Percentiles rank a stretch among this genome's conserved stretches.
Conservation (phyloP, 345 rosid genomes). For the Eucalyptus marginata region DNA sequence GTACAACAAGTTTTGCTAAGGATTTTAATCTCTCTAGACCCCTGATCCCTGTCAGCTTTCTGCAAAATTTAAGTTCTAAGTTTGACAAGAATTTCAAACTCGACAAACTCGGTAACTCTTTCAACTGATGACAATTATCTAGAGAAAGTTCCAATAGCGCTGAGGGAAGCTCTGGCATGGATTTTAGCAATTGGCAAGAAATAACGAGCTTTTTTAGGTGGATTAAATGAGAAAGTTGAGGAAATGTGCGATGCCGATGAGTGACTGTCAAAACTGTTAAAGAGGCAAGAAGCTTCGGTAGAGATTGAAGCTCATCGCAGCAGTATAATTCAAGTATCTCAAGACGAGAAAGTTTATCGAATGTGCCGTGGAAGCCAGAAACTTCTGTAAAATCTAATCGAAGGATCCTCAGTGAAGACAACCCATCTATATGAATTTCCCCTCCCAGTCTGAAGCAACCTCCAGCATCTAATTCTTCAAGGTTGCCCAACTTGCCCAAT, state of each 20-base stretch:
- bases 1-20: fast-evolving
- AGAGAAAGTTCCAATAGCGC: too few species aligned
- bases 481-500: too few species aligned
- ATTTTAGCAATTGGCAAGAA: background rate
- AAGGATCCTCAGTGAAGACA: background rate
- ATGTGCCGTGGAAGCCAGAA: background rate
- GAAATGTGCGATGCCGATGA: too few species aligned
- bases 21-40: too few species aligned
- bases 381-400: fast-evolving
- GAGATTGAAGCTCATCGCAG: fast-evolving
- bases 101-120: background rate
- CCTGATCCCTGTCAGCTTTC: too few species aligned
- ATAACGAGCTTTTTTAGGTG: background rate
- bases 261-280: background rate
- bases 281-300: background rate
- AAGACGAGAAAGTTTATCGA: background rate
- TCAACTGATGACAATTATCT: background rate
- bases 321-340: fast-evolving
- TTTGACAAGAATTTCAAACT: background rate
- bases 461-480: fast-evolving
- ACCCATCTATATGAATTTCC: background rate
- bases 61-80: fast-evolving
- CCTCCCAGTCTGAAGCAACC: fast-evolving
- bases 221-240: background rate
- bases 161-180: background rate